phyloP scores from a whole-genome alignment of 1,284 basidiomycete species.

The Cutaneotrichosporon dermatis region DNA sequence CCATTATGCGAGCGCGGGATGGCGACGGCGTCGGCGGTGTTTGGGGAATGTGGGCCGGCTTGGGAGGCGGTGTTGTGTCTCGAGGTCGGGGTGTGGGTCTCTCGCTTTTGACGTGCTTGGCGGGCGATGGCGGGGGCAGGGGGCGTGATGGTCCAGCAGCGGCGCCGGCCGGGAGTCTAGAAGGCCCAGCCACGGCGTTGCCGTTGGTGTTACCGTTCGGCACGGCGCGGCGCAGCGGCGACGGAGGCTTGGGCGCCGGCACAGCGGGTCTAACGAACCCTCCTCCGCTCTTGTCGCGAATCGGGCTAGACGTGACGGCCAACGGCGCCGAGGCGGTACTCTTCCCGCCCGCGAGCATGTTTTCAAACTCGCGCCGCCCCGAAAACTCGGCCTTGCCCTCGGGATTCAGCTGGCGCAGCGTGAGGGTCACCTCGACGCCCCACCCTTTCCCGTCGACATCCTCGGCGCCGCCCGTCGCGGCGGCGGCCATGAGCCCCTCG shows the following conservation, averaged over 20 bases:
- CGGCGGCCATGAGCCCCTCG: constrained; percentile 40
- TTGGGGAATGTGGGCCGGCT: constrained; percentile 1
- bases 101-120: neutral
- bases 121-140: neutral
- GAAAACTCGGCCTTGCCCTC: constrained; percentile 37
- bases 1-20: constrained; percentile 32
- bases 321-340: constrained; percentile 14
- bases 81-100: neutral
- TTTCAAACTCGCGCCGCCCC: constrained; percentile 34
- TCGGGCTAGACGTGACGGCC: constrained; percentile 11
- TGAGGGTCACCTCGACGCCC: constrained; percentile 43
- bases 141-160: neutral
- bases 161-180: neutral
- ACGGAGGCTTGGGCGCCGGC: constrained; percentile 8
- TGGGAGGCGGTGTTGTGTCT: constrained; percentile 18
- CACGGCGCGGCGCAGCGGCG: constrained; percentile 6
- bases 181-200: neutral
- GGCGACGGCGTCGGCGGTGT: constrained; percentile 44
- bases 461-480: constrained; percentile 10
- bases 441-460: constrained; percentile 39
- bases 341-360: constrained; percentile 28
- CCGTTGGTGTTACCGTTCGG: neutral
- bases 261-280: constrained; percentile 9
- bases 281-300: neutral
- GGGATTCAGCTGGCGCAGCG: constrained; percentile 38